Percentiles rank a stretch among this genome's conserved stretches.
Conservation (phyloP, 805 yeast genomes). For the Kregervanrija fluxuum region DNA sequence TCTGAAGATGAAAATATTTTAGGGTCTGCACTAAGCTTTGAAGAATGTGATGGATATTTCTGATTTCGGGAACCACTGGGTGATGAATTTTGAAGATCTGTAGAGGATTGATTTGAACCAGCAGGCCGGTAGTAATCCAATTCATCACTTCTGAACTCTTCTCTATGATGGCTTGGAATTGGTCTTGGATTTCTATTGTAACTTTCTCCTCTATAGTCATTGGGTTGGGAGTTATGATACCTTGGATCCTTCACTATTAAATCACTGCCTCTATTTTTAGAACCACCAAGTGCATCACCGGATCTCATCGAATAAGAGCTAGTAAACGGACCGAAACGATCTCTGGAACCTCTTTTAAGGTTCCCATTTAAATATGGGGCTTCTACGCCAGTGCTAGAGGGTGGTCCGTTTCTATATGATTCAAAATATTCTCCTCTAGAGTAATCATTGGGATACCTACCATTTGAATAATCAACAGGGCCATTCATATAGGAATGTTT, state of each 20-base stretch:
- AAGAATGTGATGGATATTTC: no score
- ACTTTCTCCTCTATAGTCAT: no score
- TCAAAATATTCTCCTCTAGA: no score
- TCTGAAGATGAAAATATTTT: no score
- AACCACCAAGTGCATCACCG: slow-evolving; percentile 15
- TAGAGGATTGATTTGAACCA: background rate
- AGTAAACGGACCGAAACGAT: slow-evolving; percentile 6
- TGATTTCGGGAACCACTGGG: background rate
- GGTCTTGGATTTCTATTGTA: background rate
- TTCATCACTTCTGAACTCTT: slow-evolving; percentile 7
- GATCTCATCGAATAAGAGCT: slow-evolving; percentile 9
- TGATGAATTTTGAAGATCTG: background rate
- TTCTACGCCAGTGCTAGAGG: no score
- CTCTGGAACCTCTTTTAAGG: slow-evolving; percentile 4
- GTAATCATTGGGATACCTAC: no score
- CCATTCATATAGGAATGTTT: no score
- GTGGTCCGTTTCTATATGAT: no score
- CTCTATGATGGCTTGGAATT: slow-evolving; percentile 8
- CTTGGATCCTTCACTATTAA: slow-evolving; percentile 8
- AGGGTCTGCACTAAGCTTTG: no score
- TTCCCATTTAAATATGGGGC: no score
- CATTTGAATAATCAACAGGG: no score
- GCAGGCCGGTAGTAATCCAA: slow-evolving; percentile 5
- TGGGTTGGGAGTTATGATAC: background rate
- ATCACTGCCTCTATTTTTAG: slow-evolving; percentile 18